Evolutionary conservation across 768 basidiomycete genomes (phyloP).

Genomic region (Lyophyllum atratum): DNA sequence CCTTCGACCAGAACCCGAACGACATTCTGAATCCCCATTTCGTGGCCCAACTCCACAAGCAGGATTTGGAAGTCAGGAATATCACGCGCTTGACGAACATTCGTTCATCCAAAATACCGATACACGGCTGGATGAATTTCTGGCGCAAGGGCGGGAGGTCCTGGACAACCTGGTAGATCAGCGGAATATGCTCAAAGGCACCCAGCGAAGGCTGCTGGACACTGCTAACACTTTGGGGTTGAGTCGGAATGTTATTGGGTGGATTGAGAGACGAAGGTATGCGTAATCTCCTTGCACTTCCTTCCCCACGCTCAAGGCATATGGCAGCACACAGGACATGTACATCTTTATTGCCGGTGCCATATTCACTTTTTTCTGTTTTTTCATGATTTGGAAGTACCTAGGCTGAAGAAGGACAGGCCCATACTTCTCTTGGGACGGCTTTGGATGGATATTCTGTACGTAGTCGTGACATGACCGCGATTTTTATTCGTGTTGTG

Average conservation of each 20-base stretch:
- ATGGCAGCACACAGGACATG: conserved; percentile 85
- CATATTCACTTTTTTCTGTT: conserved; percentile 87
- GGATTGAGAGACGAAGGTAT: conserved; percentile 94
- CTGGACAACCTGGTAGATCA: conserved; percentile 93
- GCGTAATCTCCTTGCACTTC: conserved; percentile 22
- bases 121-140: conserved; percentile 81
- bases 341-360: conserved; percentile 90
- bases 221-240: conserved; percentile 94
- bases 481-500: neutral
- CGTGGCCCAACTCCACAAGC: conserved; percentile 57
- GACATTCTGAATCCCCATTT: conserved; percentile 84
- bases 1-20: conserved; percentile 48
- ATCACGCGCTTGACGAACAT: conserved; percentile 85
- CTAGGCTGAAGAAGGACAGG: conserved; percentile 52
- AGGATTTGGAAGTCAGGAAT: conserved; percentile 61
- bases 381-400: conserved; percentile 92
- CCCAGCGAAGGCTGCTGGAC: conserved; percentile 80
- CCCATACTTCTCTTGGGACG: conserved; percentile 1
- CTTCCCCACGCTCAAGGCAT: conserved; percentile 2
- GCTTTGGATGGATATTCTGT: conserved; percentile 12
- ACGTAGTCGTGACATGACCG: conserved; percentile 19
- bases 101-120: conserved; percentile 86
- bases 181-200: conserved; percentile 92
- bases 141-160: conserved; percentile 90
- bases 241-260: conserved; percentile 92